Base-by-base conservation (phyloP, 2,329 filamentous ascomycete genomes). In the Fusarium bulbicola region DNA sequence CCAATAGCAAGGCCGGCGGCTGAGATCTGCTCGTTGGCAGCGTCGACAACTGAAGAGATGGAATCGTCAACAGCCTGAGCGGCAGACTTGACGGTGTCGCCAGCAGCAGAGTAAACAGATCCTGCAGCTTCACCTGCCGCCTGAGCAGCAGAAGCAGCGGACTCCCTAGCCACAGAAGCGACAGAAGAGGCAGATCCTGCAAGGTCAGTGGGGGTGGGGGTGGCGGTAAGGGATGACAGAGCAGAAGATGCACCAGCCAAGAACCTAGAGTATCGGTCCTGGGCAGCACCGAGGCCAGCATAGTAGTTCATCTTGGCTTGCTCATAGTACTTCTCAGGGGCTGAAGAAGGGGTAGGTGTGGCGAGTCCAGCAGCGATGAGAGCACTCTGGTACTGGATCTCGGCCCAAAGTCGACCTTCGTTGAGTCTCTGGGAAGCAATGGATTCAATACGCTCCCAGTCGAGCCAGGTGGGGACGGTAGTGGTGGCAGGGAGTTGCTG, bases 241-340 rank as follows among this genome's bases (percentile, higher is more conserved):
- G 91, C 93, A 40, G 88, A 90, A 15, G 92, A 94, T 13, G 93
- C 93, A 9, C 91, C 90, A 18, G 86, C 86, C 5, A 96, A 73
- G 77, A 96, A 95, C 56, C 92, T 91, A 10, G 91, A 90, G 80
- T 96, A 96, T 42, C 92, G 90, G 47, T 91, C 93, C 77, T 97
- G 92, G 2, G 94, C 94, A 49, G 94, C 81, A 34, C 94, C 94
- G 30, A 96, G 82, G 16, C 92, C 93, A 72, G 94, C 92, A 75
- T 94, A 95, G 81, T 95, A 95, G 78, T 90, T 88, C 74, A 87
- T 82, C 74, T 86, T 88, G 50, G 88, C 92, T 84, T 86, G 91
- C 79, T 85, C 89, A 79, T 84, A 89, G 82, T 86, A 88, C 85
- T 82, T 91, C 81, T 84, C 91, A 68, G 81, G 87, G 80, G 82